A percentile compares a stretch with the other conserved stretches of the same genome.
Evolutionary conservation across 305 asterid species (phyloP).

Genomic region (Fraxinus dipetala): DNA sequence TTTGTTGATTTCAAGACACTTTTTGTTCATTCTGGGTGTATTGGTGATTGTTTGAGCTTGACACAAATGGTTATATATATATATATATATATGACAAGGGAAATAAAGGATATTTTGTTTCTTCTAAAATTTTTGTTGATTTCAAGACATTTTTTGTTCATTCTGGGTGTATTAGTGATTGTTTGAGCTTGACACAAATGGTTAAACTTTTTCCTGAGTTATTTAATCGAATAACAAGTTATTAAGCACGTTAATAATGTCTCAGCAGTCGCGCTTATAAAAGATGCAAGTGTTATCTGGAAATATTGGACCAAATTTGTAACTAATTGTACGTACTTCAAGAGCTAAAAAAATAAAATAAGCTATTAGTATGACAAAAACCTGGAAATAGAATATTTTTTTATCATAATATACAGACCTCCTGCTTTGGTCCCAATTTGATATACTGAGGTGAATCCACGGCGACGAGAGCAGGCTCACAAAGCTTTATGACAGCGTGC

Average conservation of each 20-base stretch:
- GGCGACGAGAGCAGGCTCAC: constrained; percentile 86
- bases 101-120: background rate
- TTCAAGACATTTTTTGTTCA: background rate
- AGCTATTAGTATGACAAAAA: background rate
- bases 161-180: background rate
- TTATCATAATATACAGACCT: constrained; percentile 44
- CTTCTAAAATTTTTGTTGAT: background rate
- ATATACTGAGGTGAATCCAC: constrained; percentile 67
- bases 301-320: constrained; percentile 2
- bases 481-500: constrained; percentile 86
- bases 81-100: background rate
- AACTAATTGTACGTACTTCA: background rate
- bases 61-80: background rate
- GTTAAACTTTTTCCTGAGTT: background rate
- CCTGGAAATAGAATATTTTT: background rate
- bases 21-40: background rate
- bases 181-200: background rate
- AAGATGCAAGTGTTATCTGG: background rate
- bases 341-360: constrained; percentile 7
- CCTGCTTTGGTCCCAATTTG: constrained; percentile 84
- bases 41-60: background rate
- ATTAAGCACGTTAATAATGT: background rate
- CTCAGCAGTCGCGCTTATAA: background rate
- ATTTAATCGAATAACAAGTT: background rate
- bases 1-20: background rate